phyloP scores from a whole-genome alignment of 805 yeast genomes.

The Wickerhamomyces strasburgensis region DNA sequence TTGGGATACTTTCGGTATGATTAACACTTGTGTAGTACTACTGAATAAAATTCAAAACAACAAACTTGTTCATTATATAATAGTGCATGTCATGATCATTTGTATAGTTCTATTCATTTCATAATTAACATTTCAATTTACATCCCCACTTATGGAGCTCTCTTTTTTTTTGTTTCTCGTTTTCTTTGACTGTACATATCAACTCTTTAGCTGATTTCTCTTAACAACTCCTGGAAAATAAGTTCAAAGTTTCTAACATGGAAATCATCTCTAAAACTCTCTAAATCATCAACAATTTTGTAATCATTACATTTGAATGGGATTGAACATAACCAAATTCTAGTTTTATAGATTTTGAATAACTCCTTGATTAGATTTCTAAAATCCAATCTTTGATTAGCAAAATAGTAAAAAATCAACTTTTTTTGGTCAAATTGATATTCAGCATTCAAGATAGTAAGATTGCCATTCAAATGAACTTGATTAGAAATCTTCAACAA shows the following conservation, averaged over 20 bases:
- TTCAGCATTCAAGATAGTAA: conserved; percentile 59
- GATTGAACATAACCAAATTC: conserved; percentile 76
- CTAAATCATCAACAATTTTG: conserved; percentile 12
- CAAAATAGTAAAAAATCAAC: conserved; percentile 63
- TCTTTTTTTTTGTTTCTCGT: too few relatives aligned
- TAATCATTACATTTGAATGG: conserved; percentile 3
- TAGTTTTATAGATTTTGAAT: conserved; percentile 69
- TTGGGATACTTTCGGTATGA: too few relatives aligned
- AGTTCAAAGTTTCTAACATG: conserved; percentile 21
- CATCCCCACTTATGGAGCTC: too few relatives aligned
- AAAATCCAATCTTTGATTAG: conserved; percentile 66
- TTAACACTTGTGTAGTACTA: too few relatives aligned
- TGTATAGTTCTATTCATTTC: too few relatives aligned
- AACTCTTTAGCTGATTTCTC: background rate
- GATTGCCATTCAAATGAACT: conserved; percentile 25
- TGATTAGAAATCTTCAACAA: conserved; percentile 40
- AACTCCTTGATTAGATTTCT: conserved; percentile 68
- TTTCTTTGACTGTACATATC: too few relatives aligned
- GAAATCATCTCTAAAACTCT: conserved; percentile 21
- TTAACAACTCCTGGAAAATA: conserved; percentile 8
- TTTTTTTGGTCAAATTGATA: conserved; percentile 80
- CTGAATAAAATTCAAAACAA: too few relatives aligned
- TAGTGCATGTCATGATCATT: too few relatives aligned
- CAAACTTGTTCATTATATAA: too few relatives aligned
- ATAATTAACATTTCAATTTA: too few relatives aligned